These are phyloP conservation scores for Ocimum tenuiflorum DNA, from an alignment of 257 asterid species.

Conservation along the genomic window DNA sequence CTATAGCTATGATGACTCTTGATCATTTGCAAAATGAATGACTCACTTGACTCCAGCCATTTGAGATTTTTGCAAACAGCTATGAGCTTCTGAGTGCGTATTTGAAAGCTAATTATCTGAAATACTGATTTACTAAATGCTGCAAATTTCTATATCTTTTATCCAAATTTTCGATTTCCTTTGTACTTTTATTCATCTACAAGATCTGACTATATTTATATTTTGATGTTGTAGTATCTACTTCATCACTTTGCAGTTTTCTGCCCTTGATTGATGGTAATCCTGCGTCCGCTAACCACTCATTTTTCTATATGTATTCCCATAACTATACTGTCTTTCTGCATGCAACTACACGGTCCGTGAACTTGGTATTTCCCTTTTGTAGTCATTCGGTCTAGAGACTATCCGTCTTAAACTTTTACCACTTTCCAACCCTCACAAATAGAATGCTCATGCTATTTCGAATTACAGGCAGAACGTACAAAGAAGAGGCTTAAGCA, in stretches of 20 bases:
- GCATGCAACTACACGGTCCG: background rate
- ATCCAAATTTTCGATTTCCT: background rate
- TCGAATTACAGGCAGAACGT: constrained; percentile 57
- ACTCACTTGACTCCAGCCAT: background rate
- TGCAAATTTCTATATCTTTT: background rate
- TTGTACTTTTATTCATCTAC: constrained; percentile 3
- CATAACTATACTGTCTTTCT: background rate
- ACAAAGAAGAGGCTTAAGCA: constrained; percentile 56
- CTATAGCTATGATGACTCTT: background rate
- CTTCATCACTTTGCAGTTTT: background rate
- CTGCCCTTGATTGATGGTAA: background rate
- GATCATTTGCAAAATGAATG: background rate
- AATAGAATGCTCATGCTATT: constrained; percentile 16
- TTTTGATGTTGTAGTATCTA: background rate
- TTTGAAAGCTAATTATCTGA: background rate
- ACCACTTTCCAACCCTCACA: constrained; percentile 19
- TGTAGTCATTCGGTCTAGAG: background rate
- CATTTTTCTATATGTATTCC: background rate
- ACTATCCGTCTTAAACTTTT: background rate
- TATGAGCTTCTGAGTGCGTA: background rate
- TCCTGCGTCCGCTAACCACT: background rate
- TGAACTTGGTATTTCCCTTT: constrained; percentile 1
- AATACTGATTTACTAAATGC: background rate
- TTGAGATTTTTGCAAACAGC: background rate
- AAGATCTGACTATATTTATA: background rate